These are phyloP conservation scores for Crithidia bombi DNA, from an alignment of 208 protist genomes.

Conservation along the genomic window DNA sequence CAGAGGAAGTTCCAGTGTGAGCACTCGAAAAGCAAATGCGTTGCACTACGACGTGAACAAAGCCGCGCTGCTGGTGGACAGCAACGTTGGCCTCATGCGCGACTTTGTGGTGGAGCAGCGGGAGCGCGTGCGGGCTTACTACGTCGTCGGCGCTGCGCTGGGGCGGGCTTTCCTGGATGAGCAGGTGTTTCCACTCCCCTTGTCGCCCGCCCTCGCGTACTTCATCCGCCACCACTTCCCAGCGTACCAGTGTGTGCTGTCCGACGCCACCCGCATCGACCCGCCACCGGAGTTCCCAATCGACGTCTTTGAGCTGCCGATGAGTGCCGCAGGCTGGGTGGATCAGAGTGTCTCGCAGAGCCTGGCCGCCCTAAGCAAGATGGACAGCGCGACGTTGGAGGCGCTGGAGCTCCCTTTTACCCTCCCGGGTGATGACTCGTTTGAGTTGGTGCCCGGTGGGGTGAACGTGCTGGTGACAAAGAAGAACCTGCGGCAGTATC, in stretches of 20 bases:
- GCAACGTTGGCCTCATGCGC: slow-evolving; percentile 29
- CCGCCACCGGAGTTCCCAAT: slow-evolving; percentile 50
- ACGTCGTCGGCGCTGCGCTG: slow-evolving; percentile 75
- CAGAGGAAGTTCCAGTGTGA: slow-evolving; percentile 7
- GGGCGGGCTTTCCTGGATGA: slow-evolving; percentile 82
- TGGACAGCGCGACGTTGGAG: slow-evolving; percentile 45
- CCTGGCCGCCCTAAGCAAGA: slow-evolving; percentile 42
- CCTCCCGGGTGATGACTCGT: slow-evolving; percentile 73
- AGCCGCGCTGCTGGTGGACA: slow-evolving; percentile 24
- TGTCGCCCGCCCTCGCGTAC: slow-evolving; percentile 69
- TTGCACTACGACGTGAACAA: slow-evolving; percentile 19
- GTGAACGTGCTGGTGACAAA: slow-evolving; percentile 46
- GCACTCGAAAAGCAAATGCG: not conserved
- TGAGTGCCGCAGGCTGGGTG: slow-evolving; percentile 60
- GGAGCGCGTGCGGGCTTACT: slow-evolving; percentile 57
- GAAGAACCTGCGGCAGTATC: slow-evolving; percentile 65
- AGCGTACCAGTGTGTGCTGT: slow-evolving; percentile 35
- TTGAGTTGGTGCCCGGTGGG: slow-evolving; percentile 66
- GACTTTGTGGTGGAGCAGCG: slow-evolving; percentile 59
- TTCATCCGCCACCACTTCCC: slow-evolving; percentile 67
- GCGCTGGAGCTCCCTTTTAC: slow-evolving; percentile 84
- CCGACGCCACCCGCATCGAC: slow-evolving; percentile 27
- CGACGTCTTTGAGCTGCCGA: slow-evolving; percentile 66
- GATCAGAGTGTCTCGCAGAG: slow-evolving; percentile 58
- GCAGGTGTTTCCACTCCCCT: slow-evolving; percentile 75